Evolutionary conservation across 2,329 filamentous ascomycete genomes (phyloP).

Genomic region (Stachybotrys chartarum): DNA sequence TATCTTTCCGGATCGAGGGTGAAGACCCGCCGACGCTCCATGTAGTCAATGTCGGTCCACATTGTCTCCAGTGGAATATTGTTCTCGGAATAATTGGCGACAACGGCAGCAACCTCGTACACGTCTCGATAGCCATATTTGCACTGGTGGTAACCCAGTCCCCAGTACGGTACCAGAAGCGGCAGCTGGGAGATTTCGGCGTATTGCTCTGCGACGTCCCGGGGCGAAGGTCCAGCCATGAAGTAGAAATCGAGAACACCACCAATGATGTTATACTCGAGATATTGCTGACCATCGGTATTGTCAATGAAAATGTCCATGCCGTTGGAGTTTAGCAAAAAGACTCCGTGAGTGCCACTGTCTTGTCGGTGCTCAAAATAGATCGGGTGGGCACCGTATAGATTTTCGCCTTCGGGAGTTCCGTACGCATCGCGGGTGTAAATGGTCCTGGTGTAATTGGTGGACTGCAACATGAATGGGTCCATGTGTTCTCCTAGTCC

Average conservation of each 20-base stretch:
- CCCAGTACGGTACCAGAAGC: slow-evolving; percentile 58
- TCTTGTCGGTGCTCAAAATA: slow-evolving; percentile 62
- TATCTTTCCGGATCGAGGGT: slow-evolving; percentile 59
- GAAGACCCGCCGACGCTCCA: slow-evolving; percentile 36
- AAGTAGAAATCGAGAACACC: slow-evolving; percentile 71
- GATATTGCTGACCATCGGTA: slow-evolving; percentile 51
- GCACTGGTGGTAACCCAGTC: slow-evolving; percentile 55
- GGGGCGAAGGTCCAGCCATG: slow-evolving; percentile 49
- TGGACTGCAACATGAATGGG: slow-evolving; percentile 59
- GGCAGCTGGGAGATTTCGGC: slow-evolving; percentile 48
- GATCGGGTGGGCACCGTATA: slow-evolving; percentile 70
- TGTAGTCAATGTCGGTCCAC: slow-evolving; percentile 37
- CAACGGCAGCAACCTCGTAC: slow-evolving; percentile 58
- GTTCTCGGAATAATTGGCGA: slow-evolving; percentile 59
- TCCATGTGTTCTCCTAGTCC: slow-evolving; percentile 75
- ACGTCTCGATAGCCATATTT: slow-evolving; percentile 58
- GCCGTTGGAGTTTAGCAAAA: slow-evolving; percentile 65
- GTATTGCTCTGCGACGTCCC: slow-evolving; percentile 53
- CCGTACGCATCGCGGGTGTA: slow-evolving; percentile 54
- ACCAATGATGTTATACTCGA: slow-evolving; percentile 75
- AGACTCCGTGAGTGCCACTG: slow-evolving; percentile 53
- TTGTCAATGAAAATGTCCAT: slow-evolving; percentile 73
- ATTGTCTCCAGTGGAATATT: slow-evolving; percentile 55
- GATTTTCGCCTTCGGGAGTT: slow-evolving; percentile 53
- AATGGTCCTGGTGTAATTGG: slow-evolving; percentile 53